phyloP scores from a whole-genome alignment of 495 filamentous ascomycete species.

The Hypoxylon intermedium region DNA sequence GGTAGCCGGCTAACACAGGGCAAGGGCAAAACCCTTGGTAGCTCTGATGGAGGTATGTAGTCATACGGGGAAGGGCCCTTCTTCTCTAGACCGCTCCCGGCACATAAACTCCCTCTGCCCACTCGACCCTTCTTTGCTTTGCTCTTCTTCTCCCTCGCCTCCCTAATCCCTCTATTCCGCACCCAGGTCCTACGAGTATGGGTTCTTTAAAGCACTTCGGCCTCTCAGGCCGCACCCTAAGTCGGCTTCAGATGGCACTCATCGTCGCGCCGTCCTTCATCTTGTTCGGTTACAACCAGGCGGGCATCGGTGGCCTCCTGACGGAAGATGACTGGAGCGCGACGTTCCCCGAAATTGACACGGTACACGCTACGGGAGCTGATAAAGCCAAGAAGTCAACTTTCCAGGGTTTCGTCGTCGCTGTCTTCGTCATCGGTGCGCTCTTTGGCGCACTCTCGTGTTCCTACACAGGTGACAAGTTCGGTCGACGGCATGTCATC shows the following conservation, averaged over 20 bases:
- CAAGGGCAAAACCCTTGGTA: no score
- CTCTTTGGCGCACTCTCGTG: constrained; percentile 60
- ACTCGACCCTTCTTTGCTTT: background rate
- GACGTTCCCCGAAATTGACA: constrained; percentile 62
- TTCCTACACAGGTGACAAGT: constrained; percentile 57
- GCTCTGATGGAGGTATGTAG: background rate
- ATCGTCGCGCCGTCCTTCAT: constrained; percentile 55
- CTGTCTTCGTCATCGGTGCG: constrained; percentile 48
- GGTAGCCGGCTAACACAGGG: no score
- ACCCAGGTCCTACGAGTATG: constrained; percentile 22
- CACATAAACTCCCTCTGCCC: background rate
- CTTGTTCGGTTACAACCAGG: constrained; percentile 62
- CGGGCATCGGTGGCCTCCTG: constrained; percentile 58
- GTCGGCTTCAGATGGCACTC: constrained; percentile 32
- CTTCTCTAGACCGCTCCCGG: background rate
- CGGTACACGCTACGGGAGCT: constrained; percentile 50
- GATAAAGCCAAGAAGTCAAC: constrained; percentile 46
- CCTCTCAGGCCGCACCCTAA: constrained; percentile 32
- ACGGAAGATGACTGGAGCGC: constrained; percentile 45
- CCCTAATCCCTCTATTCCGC: background rate
- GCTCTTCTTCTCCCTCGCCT: background rate
- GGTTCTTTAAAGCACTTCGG: constrained; percentile 29
- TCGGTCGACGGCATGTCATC: constrained; percentile 57
- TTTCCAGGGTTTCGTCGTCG: constrained; percentile 51
- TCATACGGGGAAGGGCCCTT: background rate